Conservation (phyloP, 2,329 filamentous ascomycete species). For the Aaosphaeria pasadenensis region DNA sequence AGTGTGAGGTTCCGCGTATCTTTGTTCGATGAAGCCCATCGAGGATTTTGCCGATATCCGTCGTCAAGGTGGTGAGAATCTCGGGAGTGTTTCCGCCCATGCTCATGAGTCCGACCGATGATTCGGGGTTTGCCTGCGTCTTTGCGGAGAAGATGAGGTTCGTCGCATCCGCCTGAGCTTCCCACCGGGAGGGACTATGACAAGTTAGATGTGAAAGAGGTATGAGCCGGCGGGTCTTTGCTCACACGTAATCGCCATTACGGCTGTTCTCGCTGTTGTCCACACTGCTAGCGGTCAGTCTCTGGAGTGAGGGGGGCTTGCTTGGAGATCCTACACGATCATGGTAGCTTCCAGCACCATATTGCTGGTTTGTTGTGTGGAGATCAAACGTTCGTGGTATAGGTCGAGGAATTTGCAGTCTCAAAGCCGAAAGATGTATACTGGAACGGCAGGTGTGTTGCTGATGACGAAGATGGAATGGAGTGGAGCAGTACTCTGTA, state of each 20-base stretch:
- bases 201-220: conserved; percentile 3
- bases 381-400: too few relatives aligned
- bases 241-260: conserved; percentile 81
- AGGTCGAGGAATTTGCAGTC: too few relatives aligned
- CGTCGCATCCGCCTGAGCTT: conserved; percentile 92
- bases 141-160: conserved; percentile 95
- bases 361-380: conserved; percentile 46
- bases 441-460: too few relatives aligned
- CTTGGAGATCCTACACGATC: conserved; percentile 64
- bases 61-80: conserved; percentile 92
- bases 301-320: conserved; percentile 2
- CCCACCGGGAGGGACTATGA: conserved; percentile 83
- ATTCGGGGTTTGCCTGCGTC: conserved; percentile 92
- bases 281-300: conserved; percentile 54
- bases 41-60: conserved; percentile 92
- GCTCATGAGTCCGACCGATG: conserved; percentile 95
- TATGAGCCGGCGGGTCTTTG: neutral
- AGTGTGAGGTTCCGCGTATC: conserved; percentile 83
- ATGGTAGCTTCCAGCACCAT: conserved; percentile 99
- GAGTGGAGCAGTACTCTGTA: too few relatives aligned
- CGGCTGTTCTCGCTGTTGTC: conserved; percentile 99
- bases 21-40: conserved; percentile 78
- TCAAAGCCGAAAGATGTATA: too few relatives aligned
- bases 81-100: conserved; percentile 98
- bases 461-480: too few relatives aligned